Evolutionary conservation across 1,284 basidiomycete species (phyloP).

Genomic region (Prillingera fragicola): DNA sequence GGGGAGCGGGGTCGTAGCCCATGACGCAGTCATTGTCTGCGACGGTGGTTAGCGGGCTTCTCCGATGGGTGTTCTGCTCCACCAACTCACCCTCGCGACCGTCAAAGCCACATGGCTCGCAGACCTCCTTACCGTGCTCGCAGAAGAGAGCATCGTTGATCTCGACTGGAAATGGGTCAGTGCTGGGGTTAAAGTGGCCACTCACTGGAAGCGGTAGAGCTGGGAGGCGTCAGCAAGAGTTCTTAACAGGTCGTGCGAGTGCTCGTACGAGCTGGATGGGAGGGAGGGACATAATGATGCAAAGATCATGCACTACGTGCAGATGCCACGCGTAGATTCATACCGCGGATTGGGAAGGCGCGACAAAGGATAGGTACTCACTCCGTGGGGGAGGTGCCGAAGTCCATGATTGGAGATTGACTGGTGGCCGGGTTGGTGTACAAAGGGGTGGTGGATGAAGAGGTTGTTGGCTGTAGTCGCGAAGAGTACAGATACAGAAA

Average conservation of each 20-base stretch:
- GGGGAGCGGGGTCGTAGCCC: slow-evolving; percentile 42
- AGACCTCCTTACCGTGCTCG: slow-evolving; percentile 48
- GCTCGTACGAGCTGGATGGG: background rate
- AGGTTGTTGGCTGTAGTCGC: background rate
- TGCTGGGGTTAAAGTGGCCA: background rate
- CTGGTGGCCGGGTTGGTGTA: background rate
- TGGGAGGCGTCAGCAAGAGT: slow-evolving; percentile 8
- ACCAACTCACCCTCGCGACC: slow-evolving; percentile 22
- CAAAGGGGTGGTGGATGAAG: background rate
- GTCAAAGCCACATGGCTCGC: slow-evolving; percentile 28
- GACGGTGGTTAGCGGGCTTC: background rate
- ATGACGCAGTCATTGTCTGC: slow-evolving; percentile 48
- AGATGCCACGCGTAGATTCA: no score
- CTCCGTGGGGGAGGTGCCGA: slow-evolving; percentile 42
- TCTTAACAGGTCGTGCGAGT: no score
- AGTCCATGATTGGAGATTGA: slow-evolving; percentile 23
- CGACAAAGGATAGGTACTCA: slow-evolving; percentile 21
- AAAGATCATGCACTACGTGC: no score
- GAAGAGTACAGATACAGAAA: no score
- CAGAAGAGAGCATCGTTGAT: slow-evolving; percentile 50
- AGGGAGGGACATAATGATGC: background rate
- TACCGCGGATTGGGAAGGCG: no score
- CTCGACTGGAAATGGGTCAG: slow-evolving; percentile 35
- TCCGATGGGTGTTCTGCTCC: background rate
- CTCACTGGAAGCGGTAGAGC: slow-evolving; percentile 21